These are phyloP conservation scores for Basipetospora chlamydospora DNA, from an alignment of 2,329 filamentous ascomycete species.

Conservation along the genomic window DNA sequence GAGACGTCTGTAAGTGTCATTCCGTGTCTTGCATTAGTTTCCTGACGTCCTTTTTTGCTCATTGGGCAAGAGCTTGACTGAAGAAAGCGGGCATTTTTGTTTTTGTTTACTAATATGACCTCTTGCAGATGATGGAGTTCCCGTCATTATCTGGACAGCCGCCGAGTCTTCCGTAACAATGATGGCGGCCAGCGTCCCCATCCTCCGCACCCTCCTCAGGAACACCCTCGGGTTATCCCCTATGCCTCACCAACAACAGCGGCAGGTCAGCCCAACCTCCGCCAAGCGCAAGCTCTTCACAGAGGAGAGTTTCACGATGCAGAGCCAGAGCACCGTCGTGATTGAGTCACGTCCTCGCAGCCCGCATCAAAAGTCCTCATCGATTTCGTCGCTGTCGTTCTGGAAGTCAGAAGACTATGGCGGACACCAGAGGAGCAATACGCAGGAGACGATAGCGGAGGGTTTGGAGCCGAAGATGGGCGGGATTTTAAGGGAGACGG, in stretches of 20 bases:
- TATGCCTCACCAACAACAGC: too few relatives aligned
- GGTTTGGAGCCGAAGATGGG: neutral
- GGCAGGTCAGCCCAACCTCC: too few relatives aligned
- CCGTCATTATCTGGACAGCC: conserved; percentile 8
- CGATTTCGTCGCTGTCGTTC: neutral
- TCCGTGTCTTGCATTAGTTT: too few relatives aligned
- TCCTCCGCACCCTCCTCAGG: conserved; percentile 8
- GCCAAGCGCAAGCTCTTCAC: neutral
- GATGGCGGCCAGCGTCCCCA: conserved; percentile 10
- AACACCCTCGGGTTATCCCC: neutral
- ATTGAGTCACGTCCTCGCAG: conserved; percentile 2
- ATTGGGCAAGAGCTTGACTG: too few relatives aligned
- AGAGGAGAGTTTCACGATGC: conserved; percentile 3
- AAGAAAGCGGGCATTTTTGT: too few relatives aligned
- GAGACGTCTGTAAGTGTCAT: conserved; percentile 4
- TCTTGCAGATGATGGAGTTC: conserved; percentile 4
- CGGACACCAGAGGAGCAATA: neutral
- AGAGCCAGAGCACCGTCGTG: conserved; percentile 5
- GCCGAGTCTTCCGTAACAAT: conserved; percentile 9
- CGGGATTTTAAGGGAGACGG: conserved; percentile 2
- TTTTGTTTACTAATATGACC: too few relatives aligned
- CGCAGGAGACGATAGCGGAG: neutral
- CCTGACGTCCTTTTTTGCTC: too few relatives aligned
- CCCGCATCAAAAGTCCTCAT: neutral
- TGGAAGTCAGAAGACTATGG: neutral